These are phyloP conservation scores for Lecanoromycetidae sp. DNA, from an alignment of 2,329 filamentous ascomycete genomes.

Conservation along the genomic window DNA sequence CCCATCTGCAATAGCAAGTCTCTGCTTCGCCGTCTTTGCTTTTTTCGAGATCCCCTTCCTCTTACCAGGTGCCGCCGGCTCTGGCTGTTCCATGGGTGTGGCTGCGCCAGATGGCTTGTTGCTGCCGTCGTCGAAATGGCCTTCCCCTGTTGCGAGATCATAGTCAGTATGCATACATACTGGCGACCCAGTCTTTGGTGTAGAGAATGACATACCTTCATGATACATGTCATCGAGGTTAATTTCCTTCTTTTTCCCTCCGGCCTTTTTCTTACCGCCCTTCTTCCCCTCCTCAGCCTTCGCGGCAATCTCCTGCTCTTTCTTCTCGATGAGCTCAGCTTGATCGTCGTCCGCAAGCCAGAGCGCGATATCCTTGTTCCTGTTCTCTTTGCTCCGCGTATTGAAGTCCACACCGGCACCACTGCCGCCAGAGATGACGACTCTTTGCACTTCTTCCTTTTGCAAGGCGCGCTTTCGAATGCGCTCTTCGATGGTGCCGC, in stretches of 20 bases:
- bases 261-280: conserved; percentile 44
- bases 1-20: conserved; percentile 24
- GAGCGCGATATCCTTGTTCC: conserved; percentile 96
- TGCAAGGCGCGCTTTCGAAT: conserved; percentile 94
- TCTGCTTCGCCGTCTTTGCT: conserved; percentile 45
- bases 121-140: conserved; percentile 78
- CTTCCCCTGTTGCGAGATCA: conserved; percentile 56
- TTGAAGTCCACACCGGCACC: conserved; percentile 89
- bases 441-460: conserved; percentile 96
- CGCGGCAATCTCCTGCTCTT: conserved; percentile 71
- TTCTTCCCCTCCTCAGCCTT: conserved; percentile 49
- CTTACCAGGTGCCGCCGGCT: conserved; percentile 39
- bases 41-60: conserved; percentile 49
- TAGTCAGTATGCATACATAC: too few species aligned
- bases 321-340: conserved; percentile 82
- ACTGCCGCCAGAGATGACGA: conserved; percentile 82
- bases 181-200: too few species aligned
- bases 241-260: conserved; percentile 51
- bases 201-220: conserved; percentile 57
- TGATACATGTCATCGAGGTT: conserved; percentile 96
- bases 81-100: conserved; percentile 56
- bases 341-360: conserved; percentile 98
- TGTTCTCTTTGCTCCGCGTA: conserved; percentile 76
- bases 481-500: conserved; percentile 92
- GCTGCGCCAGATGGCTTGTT: conserved; percentile 76